Evolutionary conservation across 352 stramenopile genomes (phyloP), one percentile per base, ranked within the genome.

Genomic region (Phytophthora cactorum): DNA sequence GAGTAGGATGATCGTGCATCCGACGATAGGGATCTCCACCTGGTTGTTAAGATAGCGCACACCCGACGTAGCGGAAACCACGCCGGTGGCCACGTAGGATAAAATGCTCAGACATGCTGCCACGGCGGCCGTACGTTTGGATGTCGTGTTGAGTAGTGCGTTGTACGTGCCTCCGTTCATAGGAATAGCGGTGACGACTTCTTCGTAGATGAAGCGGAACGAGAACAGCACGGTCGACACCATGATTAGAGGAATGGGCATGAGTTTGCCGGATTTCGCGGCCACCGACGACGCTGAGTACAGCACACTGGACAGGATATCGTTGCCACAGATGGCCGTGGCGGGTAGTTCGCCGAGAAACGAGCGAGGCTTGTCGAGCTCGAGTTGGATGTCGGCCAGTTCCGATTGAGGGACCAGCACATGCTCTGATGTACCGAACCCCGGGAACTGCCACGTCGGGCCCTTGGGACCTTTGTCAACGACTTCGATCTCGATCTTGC

Each of bases 101-200:
- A 97, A 82, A 53, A 97, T 89, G 31, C 85, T 81, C 43, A 97
- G 77, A 34, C 78, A 84, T 3, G 91, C 91, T 5, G 88, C 90
- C 11, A 95, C 73, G 0, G 86, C 86, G 1, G 91, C 91, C n/a
- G 91, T 79, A 36, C 83, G 76, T 72, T 97, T 97, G 27, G 73
- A 91, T 15, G 88, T 96, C 14, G 87, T 92, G 69, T 97, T 97
- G 15, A 97, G 69, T 29, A 97, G 75, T 2, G 90, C 82, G 62
- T 96, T 97, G 75, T 97, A 97, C 5, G 86, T 90, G 8, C 91
- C 91, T 14, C 91, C 91, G 71, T 97, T 97, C 57, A 95, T 74
- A 0, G 90, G 89, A 28, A 97, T 83, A 0, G 91, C 91, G 10
- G 80, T 93, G 34, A 96, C 91, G 2, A 88, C 90, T 65, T 97